Conservation (phyloP, 495 filamentous ascomycete species). For the Evansstolkia leycettana region DNA sequence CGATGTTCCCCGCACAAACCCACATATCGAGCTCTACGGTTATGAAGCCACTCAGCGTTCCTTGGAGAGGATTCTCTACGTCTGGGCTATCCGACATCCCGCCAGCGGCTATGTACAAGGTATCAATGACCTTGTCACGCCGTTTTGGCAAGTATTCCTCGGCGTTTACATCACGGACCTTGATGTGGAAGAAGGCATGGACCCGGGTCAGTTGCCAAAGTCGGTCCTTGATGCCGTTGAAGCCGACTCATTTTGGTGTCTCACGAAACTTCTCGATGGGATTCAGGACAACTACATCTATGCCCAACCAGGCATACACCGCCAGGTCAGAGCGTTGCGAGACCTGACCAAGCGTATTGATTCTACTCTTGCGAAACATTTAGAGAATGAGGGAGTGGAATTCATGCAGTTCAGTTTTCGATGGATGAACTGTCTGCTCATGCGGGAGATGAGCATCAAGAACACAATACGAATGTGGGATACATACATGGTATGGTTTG, state of each 20-base stretch:
- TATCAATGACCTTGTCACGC: constrained; percentile 95
- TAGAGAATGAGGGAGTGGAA: constrained; percentile 83
- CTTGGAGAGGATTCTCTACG: constrained; percentile 85
- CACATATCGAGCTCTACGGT: constrained; percentile 84
- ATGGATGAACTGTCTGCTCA: constrained; percentile 99
- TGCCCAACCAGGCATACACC: constrained; percentile 89
- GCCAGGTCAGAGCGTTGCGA: constrained; percentile 77
- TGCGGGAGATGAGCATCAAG: constrained; percentile 91
- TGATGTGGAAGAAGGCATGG: constrained; percentile 90
- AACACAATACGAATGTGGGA: constrained; percentile 99
- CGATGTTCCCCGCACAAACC: constrained; percentile 93
- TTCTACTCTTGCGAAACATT: constrained; percentile 66
- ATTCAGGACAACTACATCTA: constrained; percentile 99
- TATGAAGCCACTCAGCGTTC: constrained; percentile 95
- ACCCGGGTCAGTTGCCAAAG: constrained; percentile 84
- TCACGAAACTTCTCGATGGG: constrained; percentile 91
- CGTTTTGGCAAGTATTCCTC: constrained; percentile 95
- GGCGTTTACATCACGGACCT: constrained; percentile 86
- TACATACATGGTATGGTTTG: constrained; percentile 75
- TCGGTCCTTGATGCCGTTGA: constrained; percentile 93
- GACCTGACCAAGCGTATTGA: constrained; percentile 90
- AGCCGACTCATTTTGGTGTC: constrained; percentile 95
- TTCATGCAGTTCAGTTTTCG: constrained; percentile 99
- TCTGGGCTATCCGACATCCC: constrained; percentile 95
- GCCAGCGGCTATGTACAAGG: constrained; percentile 97